These are phyloP conservation scores for Cordyceps fumosorosea DNA, from an alignment of 2,329 filamentous ascomycete genomes.

Conservation along the genomic window DNA sequence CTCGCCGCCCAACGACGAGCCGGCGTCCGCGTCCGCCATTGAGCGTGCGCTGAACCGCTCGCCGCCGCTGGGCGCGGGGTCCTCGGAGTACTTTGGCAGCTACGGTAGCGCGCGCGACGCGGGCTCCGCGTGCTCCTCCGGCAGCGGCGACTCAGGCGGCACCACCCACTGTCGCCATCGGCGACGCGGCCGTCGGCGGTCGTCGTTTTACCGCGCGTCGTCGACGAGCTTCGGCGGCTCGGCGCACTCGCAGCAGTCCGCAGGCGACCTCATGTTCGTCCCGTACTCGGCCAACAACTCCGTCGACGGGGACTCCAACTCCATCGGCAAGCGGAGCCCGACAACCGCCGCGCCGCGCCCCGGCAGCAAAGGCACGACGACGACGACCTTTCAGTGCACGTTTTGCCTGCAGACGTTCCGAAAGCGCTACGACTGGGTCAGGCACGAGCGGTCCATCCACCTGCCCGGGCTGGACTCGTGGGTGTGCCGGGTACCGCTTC, in stretches of 20 bases:
- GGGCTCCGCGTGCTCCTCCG: slow-evolving; percentile 23
- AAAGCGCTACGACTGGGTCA: slow-evolving; percentile 35
- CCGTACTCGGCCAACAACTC: slow-evolving; percentile 13
- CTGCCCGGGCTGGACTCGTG: slow-evolving; percentile 35
- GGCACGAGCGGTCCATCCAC: slow-evolving; percentile 46
- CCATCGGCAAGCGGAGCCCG: background rate
- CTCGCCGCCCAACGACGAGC: slow-evolving; percentile 40
- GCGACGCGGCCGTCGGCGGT: background rate
- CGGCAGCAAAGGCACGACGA: background rate
- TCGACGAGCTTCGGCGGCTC: slow-evolving; percentile 16
- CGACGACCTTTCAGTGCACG: slow-evolving; percentile 29
- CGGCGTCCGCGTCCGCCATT: slow-evolving; percentile 32
- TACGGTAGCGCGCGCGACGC: slow-evolving; percentile 18
- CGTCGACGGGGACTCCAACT: slow-evolving; percentile 4
- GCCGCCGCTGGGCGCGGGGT: background rate
- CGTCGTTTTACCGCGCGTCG: slow-evolving; percentile 16
- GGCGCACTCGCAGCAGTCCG: slow-evolving; percentile 13
- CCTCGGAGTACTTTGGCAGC: slow-evolving; percentile 17
- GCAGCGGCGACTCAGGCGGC: slow-evolving; percentile 24
- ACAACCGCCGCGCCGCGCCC: background rate
- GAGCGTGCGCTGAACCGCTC: slow-evolving; percentile 25
- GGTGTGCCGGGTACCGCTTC: slow-evolving; percentile 41
- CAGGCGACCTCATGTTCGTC: background rate
- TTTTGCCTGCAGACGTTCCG: slow-evolving; percentile 33
- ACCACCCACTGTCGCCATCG: slow-evolving; percentile 13